Conservation (phyloP, 2,329 filamentous ascomycete species). For the Aureobasidium mangrovei region DNA sequence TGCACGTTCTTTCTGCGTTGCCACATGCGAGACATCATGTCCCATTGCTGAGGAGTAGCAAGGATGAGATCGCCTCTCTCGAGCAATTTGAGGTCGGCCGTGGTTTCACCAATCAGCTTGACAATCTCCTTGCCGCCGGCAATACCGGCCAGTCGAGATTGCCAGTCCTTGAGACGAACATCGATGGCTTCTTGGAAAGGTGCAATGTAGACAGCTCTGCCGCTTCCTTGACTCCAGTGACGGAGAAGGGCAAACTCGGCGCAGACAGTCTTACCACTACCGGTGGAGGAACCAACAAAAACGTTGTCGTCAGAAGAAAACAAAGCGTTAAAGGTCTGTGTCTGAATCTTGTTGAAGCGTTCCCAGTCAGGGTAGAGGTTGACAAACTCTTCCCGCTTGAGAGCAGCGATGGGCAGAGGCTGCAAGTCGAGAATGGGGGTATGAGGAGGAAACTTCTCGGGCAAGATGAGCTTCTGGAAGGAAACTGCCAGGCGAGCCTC, state of each 20-base stretch:
- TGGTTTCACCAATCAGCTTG: constrained; percentile 88
- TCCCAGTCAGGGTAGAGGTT: constrained; percentile 74
- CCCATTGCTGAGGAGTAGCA: constrained; percentile 91
- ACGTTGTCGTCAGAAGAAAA: constrained; percentile 90
- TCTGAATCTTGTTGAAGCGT: constrained; percentile 95
- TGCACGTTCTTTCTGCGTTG: constrained; percentile 93
- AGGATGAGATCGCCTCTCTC: constrained; percentile 82
- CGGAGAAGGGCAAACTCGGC: constrained; percentile 87
- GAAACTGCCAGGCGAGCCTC: constrained; percentile 89
- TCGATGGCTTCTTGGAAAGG: constrained; percentile 93
- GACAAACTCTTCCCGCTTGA: constrained; percentile 78
- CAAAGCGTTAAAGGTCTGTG: constrained; percentile 89
- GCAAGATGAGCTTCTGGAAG: constrained; percentile 89
- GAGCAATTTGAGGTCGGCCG: constrained; percentile 79
- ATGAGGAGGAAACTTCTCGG: constrained; percentile 90
- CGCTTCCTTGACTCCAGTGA: constrained; percentile 67
- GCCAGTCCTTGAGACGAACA: constrained; percentile 73
- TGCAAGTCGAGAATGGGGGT: constrained; percentile 89
- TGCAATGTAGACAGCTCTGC: constrained; percentile 85
- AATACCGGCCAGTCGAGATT: constrained; percentile 61
- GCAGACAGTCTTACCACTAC: constrained; percentile 93
- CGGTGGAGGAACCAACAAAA: constrained; percentile 83
- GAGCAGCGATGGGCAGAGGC: constrained; percentile 74
- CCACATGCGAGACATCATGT: constrained; percentile 92
- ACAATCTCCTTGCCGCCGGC: constrained; percentile 81